Conservation (phyloP, 768 basidiomycete species). For the Gyrodon lividus region DNA sequence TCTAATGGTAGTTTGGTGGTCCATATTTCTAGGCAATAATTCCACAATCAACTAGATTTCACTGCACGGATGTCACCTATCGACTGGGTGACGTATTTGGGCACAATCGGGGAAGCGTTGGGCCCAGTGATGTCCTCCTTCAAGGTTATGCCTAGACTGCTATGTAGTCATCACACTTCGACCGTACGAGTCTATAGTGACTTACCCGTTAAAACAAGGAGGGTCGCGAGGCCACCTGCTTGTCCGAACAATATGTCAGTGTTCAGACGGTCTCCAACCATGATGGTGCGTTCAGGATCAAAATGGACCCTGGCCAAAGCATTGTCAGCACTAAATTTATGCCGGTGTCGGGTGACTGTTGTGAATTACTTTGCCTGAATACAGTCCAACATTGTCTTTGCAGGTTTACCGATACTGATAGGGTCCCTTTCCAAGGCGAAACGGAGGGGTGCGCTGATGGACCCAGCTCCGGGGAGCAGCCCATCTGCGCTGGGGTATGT, state of each 20-base stretch:
- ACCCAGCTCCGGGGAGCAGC: conserved; percentile 82
- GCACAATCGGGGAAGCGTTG: conserved; percentile 67
- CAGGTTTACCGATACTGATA: conserved; percentile 86
- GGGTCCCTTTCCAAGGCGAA: conserved; percentile 71
- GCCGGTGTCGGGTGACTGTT: background rate
- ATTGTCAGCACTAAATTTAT: conserved; percentile 8
- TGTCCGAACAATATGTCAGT: conserved; percentile 96
- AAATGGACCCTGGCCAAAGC: conserved; percentile 66
- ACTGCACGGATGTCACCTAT: conserved; percentile 74
- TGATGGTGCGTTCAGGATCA: conserved; percentile 83
- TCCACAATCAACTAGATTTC: conserved; percentile 19
- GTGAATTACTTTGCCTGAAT: conserved; percentile 69
- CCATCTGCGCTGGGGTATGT: conserved; percentile 79
- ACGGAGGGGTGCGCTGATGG: conserved; percentile 79
- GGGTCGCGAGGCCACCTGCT: conserved; percentile 78
- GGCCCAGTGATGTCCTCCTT: conserved; percentile 73
- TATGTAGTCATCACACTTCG: background rate
- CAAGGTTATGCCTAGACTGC: conserved; percentile 65
- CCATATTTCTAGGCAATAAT: conserved; percentile 3
- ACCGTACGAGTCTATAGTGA: background rate
- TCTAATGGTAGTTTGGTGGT: background rate
- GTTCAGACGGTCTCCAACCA: conserved; percentile 94
- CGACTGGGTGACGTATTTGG: conserved; percentile 77
- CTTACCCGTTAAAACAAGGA: conserved; percentile 90
- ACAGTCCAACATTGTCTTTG: conserved; percentile 87